phyloP scores from a whole-genome alignment of 371 early-diverging fungal genomes.

The Haplosporangium sp. region DNA sequence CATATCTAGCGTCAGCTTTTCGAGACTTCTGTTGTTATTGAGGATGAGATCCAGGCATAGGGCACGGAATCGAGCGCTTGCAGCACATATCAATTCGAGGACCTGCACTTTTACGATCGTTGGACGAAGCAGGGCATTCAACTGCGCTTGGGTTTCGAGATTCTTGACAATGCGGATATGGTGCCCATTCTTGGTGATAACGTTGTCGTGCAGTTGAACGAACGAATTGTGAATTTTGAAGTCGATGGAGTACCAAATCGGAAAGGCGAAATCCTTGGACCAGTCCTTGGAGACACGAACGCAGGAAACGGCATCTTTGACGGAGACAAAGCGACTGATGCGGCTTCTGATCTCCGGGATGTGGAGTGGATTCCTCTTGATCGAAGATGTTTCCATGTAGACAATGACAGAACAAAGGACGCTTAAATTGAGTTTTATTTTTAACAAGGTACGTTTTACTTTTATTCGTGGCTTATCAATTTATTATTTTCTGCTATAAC shows the following conservation, averaged over 20 bases:
- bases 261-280: constrained; percentile 5
- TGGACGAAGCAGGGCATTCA: constrained; percentile 12
- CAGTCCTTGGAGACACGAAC: constrained; percentile 11
- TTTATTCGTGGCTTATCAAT: too few species aligned
- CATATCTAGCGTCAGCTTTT: neutral
- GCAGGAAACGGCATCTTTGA: constrained; percentile 19
- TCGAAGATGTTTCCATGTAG: constrained; percentile 3
- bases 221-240: constrained; percentile 5
- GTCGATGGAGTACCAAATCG: constrained; percentile 8
- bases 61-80: constrained; percentile 2
- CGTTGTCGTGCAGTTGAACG: neutral
- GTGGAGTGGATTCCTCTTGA: constrained; percentile 8
- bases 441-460: too few species aligned
- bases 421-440: too few species aligned
- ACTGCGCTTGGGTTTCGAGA: neutral
- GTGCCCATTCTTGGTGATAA: constrained; percentile 13
- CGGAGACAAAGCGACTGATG: constrained; percentile 18
- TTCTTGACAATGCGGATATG: constrained; percentile 7
- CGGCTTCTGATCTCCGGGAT: constrained; percentile 17
- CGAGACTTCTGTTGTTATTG: constrained; percentile 9
- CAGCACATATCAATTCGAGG: neutral
- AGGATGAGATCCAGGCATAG: constrained; percentile 12
- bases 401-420: too few species aligned
- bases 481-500: too few species aligned
- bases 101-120: constrained; percentile 3